These are phyloP conservation scores for Collybia mongolica DNA, from an alignment of 768 basidiomycete species.

Conservation along the genomic window DNA sequence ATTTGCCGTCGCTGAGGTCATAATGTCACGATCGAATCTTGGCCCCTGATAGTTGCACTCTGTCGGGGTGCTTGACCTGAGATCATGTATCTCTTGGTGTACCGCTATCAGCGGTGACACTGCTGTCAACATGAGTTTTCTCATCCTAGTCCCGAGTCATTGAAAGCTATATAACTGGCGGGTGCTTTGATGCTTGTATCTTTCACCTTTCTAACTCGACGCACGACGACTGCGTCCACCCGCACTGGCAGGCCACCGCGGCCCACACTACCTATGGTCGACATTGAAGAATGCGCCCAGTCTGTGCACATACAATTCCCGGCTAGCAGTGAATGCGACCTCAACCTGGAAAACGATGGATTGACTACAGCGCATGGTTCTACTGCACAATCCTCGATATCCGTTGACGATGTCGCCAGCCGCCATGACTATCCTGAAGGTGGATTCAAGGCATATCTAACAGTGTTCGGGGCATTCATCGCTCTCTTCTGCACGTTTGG, in stretches of 20 bases:
- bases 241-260: not conserved
- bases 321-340: not conserved
- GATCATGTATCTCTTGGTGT: not conserved
- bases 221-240: not conserved
- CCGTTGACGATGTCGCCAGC: slow-evolving; percentile 3
- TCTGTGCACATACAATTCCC: slow-evolving; percentile 4
- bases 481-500: slow-evolving; percentile 72
- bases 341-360: not conserved
- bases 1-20: too few relatives aligned
- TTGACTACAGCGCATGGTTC: not conserved
- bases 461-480: slow-evolving; percentile 63
- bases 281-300: slow-evolving; percentile 14
- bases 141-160: slow-evolving; percentile 1
- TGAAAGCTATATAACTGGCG: slow-evolving; percentile 7
- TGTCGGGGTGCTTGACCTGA: not conserved
- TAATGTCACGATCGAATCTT: too few relatives aligned
- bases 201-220: not conserved
- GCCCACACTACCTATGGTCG: slow-evolving; percentile 11
- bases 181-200: not conserved
- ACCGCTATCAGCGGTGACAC: slow-evolving; percentile 8
- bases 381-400: slow-evolving; percentile 8
- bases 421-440: slow-evolving; percentile 23
- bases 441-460: slow-evolving; percentile 37
- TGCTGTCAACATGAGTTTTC: slow-evolving; percentile 3
- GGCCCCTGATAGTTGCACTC: not conserved